Percentiles rank a stretch among this genome's conserved stretches.
These are phyloP conservation scores for Aspergillus taichungensis DNA, from an alignment of 495 filamentous ascomycete species.

Conservation along the genomic window DNA sequence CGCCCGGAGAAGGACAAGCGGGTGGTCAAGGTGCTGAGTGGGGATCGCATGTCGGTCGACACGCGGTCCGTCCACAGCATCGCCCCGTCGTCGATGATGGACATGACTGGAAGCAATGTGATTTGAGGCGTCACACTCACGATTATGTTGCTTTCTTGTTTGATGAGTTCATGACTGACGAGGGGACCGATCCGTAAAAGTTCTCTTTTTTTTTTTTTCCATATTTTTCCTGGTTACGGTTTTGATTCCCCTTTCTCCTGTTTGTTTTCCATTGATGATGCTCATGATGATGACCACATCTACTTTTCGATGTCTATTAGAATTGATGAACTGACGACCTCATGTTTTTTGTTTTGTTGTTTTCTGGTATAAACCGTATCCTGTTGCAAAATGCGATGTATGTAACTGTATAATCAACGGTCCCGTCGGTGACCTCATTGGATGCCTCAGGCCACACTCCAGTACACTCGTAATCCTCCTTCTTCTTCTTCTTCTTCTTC, in stretches of 20 bases:
- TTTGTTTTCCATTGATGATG: slow-evolving; percentile 14
- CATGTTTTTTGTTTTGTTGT: background rate
- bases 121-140: slow-evolving; percentile 40
- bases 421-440: too few species aligned
- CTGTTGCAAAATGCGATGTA: too few species aligned
- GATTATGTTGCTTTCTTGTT: slow-evolving; percentile 7
- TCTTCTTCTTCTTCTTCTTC: too few species aligned
- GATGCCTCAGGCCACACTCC: too few species aligned
- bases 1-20: slow-evolving; percentile 37
- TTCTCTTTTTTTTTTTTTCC: background rate
- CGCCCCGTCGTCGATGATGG: slow-evolving; percentile 36
- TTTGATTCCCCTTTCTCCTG: slow-evolving; percentile 6
- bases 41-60: slow-evolving; percentile 38
- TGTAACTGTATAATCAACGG: too few species aligned
- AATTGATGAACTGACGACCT: slow-evolving; percentile 23
- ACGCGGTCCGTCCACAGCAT: slow-evolving; percentile 36
- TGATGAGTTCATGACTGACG: background rate
- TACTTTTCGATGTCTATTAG: slow-evolving; percentile 16
- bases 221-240: slow-evolving; percentile 4
- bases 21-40: slow-evolving; percentile 31
- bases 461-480: too few species aligned
- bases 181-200: too few species aligned
- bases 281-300: slow-evolving; percentile 8
- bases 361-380: too few species aligned
- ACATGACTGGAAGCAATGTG: slow-evolving; percentile 37